Evolutionary conservation across 306 rosid genomes (phyloP).

Genomic region (Pachyrhizus erosus): DNA sequence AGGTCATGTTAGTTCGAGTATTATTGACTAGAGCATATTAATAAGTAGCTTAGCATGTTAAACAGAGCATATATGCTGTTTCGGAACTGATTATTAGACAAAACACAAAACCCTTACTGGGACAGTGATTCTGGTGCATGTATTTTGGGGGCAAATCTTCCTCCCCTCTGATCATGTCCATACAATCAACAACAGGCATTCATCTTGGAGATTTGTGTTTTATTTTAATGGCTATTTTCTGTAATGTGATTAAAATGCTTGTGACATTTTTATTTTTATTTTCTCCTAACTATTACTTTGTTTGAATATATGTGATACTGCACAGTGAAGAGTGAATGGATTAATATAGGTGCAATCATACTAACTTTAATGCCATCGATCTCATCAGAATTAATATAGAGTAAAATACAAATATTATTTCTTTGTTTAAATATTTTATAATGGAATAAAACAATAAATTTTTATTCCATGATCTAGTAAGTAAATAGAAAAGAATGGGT

Average conservation of each 20-base stretch:
- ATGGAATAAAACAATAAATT: background rate
- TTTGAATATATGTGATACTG: background rate
- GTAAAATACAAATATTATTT: background rate
- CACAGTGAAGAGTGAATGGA: background rate
- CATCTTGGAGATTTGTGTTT: background rate
- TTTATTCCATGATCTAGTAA: background rate
- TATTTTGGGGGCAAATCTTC: conserved; percentile 39
- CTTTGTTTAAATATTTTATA: background rate
- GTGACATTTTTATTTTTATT: background rate
- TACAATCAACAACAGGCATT: background rate
- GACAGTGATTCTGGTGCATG: background rate
- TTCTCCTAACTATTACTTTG: background rate
- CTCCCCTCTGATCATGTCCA: conserved; percentile 25
- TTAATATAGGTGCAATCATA: background rate
- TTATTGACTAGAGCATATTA: background rate
- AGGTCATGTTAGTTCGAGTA: background rate
- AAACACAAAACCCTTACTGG: conserved; percentile 19
- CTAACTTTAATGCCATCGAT: no score
- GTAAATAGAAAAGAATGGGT: background rate
- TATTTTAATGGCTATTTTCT: background rate
- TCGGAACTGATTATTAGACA: conserved; percentile 40
- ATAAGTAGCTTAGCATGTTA: conserved; percentile 13
- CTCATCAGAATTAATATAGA: background rate
- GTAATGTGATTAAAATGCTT: background rate
- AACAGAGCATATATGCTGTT: conserved; percentile 40